These are phyloP conservation scores for Thraustochytrium sp. DNA, from an alignment of 352 stramenopile genomes.

Conservation along the genomic window DNA sequence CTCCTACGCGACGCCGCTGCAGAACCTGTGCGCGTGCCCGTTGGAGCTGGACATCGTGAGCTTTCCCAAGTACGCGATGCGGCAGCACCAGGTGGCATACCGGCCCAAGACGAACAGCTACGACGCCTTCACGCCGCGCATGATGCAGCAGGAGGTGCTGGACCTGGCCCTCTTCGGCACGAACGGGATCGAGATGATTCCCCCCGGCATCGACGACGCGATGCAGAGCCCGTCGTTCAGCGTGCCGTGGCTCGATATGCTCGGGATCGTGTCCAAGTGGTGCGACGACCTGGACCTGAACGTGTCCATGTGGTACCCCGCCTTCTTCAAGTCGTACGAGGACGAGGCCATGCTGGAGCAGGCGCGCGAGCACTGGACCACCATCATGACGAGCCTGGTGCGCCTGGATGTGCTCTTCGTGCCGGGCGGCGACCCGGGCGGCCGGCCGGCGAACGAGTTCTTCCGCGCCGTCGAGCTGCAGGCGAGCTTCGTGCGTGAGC, in stretches of 20 bases:
- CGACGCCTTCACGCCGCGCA: slow-evolving; percentile 17
- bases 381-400: neutral
- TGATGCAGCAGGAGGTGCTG: slow-evolving; percentile 34
- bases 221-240: slow-evolving; percentile 18
- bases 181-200: slow-evolving; percentile 39
- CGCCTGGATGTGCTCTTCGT: slow-evolving; percentile 30
- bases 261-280: neutral
- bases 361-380: neutral
- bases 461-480: slow-evolving; percentile 22
- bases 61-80: neutral
- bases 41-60: neutral
- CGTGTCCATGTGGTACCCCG: slow-evolving; percentile 41
- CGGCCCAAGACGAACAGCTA: slow-evolving; percentile 41
- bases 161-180: slow-evolving; percentile 33
- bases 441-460: slow-evolving; percentile 25
- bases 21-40: slow-evolving; percentile 9
- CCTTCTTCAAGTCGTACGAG: slow-evolving; percentile 33
- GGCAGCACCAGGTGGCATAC: slow-evolving; percentile 33
- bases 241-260: slow-evolving; percentile 9
- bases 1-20: slow-evolving; percentile 26
- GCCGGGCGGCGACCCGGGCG: slow-evolving; percentile 19
- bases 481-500: neutral
- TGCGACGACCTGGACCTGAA: slow-evolving; percentile 30
- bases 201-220: slow-evolving; percentile 20
- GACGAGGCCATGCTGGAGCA: neutral